phyloP scores from a whole-genome alignment of 2,329 filamentous ascomycete species.

The Huntiella bhutanensis region DNA sequence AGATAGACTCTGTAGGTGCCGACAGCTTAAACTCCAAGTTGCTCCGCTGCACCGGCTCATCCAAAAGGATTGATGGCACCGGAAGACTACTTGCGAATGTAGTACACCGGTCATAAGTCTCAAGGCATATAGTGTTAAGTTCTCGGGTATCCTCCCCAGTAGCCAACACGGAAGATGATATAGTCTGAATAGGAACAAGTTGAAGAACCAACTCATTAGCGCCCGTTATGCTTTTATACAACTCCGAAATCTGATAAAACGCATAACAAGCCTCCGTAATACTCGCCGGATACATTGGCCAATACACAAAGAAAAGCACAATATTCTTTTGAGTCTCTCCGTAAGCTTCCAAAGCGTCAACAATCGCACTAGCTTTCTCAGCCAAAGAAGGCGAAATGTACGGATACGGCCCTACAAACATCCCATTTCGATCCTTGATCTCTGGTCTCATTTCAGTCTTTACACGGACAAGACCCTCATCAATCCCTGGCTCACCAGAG shows the following conservation, averaged over 20 bases:
- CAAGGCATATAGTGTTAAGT: conserved; percentile 45
- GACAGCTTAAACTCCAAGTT: conserved; percentile 58
- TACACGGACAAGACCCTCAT: conserved; percentile 30
- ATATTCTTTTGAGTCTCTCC: conserved; percentile 36
- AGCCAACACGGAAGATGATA: conserved; percentile 47
- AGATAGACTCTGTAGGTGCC: conserved; percentile 50
- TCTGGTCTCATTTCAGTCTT: conserved; percentile 23
- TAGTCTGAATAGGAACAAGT: conserved; percentile 47
- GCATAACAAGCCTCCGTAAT: conserved; percentile 53
- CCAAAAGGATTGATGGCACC: conserved; percentile 53
- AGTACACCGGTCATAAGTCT: conserved; percentile 56
- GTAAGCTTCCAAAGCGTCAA: conserved; percentile 22
- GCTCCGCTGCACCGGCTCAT: conserved; percentile 46
- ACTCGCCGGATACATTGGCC: conserved; percentile 39
- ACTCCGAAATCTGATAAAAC: conserved; percentile 53
- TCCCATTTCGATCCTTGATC: conserved; percentile 12
- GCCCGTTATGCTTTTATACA: conserved; percentile 17
- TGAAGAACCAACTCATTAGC: conserved; percentile 32
- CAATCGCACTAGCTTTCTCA: conserved; percentile 22
- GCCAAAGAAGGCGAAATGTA: conserved; percentile 20
- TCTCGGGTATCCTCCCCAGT: conserved; percentile 27
- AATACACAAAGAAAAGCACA: conserved; percentile 61
- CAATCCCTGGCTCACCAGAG: conserved; percentile 23
- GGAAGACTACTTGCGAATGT: conserved; percentile 35
- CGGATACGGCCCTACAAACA: conserved; percentile 6